These are phyloP conservation scores for Diplotaxis tenuifolia DNA, from an alignment of 345 rosid genomes.

Conservation along the genomic window DNA sequence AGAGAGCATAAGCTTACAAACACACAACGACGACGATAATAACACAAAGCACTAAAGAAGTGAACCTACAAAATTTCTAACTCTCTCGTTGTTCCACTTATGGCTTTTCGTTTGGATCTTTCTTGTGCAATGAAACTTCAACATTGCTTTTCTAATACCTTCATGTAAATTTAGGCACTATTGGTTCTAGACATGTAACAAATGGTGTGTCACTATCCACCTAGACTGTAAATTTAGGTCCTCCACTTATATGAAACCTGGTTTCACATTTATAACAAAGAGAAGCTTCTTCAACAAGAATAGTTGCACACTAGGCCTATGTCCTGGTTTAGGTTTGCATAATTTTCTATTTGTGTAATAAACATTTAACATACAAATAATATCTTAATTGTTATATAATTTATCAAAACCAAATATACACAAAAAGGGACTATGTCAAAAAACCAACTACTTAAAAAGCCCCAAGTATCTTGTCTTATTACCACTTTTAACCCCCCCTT, in stretches of 20 bases:
- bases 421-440: background rate
- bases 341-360: background rate
- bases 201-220: background rate
- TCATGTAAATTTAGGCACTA: too few relatives aligned
- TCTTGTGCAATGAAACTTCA: too few relatives aligned
- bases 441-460: slow-evolving; percentile 17
- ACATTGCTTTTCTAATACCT: too few relatives aligned
- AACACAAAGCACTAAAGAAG: too few relatives aligned
- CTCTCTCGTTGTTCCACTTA: too few relatives aligned
- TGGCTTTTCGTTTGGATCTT: too few relatives aligned
- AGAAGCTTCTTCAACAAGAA: too few relatives aligned
- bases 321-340: background rate
- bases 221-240: background rate
- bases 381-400: background rate
- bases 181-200: too few relatives aligned
- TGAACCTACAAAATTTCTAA: too few relatives aligned
- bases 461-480: slow-evolving; percentile 18
- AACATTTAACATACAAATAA: background rate
- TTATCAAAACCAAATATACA: slow-evolving; percentile 20
- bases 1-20: too few relatives aligned
- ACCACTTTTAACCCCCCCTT: background rate
- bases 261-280: background rate
- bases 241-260: background rate
- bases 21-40: too few relatives aligned
- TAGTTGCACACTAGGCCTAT: background rate